Evolutionary conservation across 2,329 filamentous ascomycete species (phyloP).

Genomic region (Colletotrichum orchidophilum): DNA sequence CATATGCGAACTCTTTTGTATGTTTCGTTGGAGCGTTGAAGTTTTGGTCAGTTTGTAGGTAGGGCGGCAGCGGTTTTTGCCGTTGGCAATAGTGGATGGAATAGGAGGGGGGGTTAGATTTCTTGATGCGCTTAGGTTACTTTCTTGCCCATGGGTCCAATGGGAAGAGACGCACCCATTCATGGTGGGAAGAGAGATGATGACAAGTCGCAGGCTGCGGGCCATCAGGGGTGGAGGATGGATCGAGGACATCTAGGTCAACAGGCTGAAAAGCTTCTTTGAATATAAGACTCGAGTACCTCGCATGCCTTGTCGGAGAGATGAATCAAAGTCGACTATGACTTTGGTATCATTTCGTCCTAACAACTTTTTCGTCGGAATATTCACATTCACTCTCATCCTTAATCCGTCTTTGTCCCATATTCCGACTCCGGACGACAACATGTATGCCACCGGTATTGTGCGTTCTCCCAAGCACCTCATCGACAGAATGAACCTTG

Average conservation of each 20-base stretch:
- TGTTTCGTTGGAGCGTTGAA: background rate
- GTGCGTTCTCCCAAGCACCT: background rate
- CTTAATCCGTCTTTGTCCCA: background rate
- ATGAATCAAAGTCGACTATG: background rate
- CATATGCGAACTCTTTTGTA: background rate
- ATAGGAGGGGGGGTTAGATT: background rate
- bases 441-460: constrained; percentile 27
- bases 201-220: background rate
- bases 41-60: background rate
- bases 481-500: constrained; percentile 1
- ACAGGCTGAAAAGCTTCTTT: background rate
- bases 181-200: too few species aligned
- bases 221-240: background rate
- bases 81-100: background rate
- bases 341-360: background rate
- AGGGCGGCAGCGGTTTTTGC: background rate
- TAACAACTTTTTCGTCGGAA: background rate
- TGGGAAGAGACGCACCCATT: too few species aligned
- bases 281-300: background rate
- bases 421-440: background rate
- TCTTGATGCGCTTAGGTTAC: background rate
- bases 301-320: background rate
- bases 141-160: too few species aligned
- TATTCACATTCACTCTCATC: background rate
- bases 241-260: background rate